Percentiles rank a stretch among this genome's conserved stretches.
These are phyloP conservation scores for Globisporangium nunn DNA, from an alignment of 352 stramenopile genomes.

Conservation along the genomic window DNA sequence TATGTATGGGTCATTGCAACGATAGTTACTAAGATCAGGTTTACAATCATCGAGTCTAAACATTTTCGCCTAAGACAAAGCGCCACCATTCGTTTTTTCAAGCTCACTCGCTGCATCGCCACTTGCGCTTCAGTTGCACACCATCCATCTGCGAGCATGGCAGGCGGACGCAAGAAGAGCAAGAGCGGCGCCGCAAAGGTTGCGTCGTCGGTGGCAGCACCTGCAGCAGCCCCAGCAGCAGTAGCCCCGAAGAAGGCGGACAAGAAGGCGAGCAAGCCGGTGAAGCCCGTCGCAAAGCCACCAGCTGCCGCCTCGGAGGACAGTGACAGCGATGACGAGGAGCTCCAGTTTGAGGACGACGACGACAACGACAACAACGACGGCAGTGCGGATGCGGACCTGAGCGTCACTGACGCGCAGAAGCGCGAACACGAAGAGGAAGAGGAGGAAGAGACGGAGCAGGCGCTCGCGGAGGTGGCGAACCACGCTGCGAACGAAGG, in stretches of 20 bases:
- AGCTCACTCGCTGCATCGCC: neutral
- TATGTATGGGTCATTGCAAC: too few relatives aligned
- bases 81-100: neutral
- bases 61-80: neutral
- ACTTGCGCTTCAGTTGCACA: neutral
- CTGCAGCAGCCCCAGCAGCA: neutral
- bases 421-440: slow-evolving; percentile 17
- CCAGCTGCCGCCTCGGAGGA: slow-evolving; percentile 7
- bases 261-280: slow-evolving; percentile 2
- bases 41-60: neutral
- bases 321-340: slow-evolving; percentile 15
- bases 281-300: neutral
- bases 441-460: slow-evolving; percentile 57
- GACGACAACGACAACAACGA: slow-evolving; percentile 18
- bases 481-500: slow-evolving; percentile 26
- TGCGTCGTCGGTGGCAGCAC: neutral
- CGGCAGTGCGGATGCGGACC: slow-evolving; percentile 14
- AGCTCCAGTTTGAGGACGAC: slow-evolving; percentile 20
- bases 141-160: slow-evolving; percentile 6
- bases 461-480: slow-evolving; percentile 40
- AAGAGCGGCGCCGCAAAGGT: slow-evolving; percentile 3
- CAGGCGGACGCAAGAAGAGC: slow-evolving; percentile 10
- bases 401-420: slow-evolving; percentile 2
- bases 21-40: too few relatives aligned
- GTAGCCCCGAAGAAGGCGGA: neutral